phyloP scores from a whole-genome alignment of 1,284 basidiomycete genomes.

The Singerocomus rubriflavus region DNA sequence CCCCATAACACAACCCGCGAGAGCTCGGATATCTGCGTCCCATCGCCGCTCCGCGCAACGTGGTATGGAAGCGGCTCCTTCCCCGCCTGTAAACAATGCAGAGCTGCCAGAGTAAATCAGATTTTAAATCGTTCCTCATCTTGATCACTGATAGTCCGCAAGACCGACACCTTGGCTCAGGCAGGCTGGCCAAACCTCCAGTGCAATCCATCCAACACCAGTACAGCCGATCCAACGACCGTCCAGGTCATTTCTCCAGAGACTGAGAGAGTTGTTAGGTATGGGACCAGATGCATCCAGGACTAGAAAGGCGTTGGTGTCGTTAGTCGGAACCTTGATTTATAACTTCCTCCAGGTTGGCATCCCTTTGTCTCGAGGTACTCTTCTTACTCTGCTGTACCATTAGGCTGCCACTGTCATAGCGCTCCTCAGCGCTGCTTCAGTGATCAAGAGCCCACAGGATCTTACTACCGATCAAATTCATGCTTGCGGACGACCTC shows the following conservation, averaged over 20 bases:
- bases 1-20: constrained; percentile 21
- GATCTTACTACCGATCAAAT: constrained; percentile 52
- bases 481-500: constrained; percentile 60
- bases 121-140: constrained; percentile 3
- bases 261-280: constrained; percentile 51
- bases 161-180: constrained; percentile 28
- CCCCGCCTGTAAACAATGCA: constrained; percentile 20
- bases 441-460: constrained; percentile 48
- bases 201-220: constrained; percentile 5
- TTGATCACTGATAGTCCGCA: constrained; percentile 19
- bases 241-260: constrained; percentile 17
- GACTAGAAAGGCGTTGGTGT: constrained; percentile 55
- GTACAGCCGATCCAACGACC: background rate
- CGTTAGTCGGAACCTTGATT: constrained; percentile 49
- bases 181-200: constrained; percentile 23
- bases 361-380: constrained; percentile 4
- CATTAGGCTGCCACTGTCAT: constrained; percentile 53
- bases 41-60: constrained; percentile 28
- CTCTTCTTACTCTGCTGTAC: constrained; percentile 12
- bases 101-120: constrained; percentile 24
- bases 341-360: constrained; percentile 61
- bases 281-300: constrained; percentile 54
- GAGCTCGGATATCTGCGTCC: constrained; percentile 30
- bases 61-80: constrained; percentile 18
- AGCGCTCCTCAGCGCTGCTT: constrained; percentile 50